phyloP scores from a whole-genome alignment of 176 grass and related monocot species.

The Musa acuminata region DNA sequence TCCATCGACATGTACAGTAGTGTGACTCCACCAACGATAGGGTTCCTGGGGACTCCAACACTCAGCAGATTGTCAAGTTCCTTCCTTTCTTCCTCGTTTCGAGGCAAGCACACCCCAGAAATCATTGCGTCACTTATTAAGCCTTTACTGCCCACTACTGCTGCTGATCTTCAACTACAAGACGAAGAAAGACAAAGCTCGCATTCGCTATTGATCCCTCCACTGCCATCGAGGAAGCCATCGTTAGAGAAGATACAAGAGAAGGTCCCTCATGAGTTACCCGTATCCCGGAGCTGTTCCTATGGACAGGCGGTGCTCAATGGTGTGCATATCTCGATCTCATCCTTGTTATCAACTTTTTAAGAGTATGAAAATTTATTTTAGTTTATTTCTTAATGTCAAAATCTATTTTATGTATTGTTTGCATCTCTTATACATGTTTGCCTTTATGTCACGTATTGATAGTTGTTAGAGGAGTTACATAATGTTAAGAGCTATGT shows the following conservation, averaged over 20 bases:
- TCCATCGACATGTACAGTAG: conserved; percentile 78
- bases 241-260: conserved; percentile 70
- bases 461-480: too few species aligned
- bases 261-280: conserved; percentile 9
- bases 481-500: too few species aligned
- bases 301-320: conserved; percentile 21
- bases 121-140: conserved; percentile 48
- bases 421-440: too few species aligned
- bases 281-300: neutral
- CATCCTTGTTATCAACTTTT: too few species aligned
- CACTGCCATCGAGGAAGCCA: conserved; percentile 42
- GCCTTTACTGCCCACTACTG: conserved; percentile 45
- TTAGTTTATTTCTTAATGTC: too few species aligned
- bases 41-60: conserved; percentile 64
- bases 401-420: too few species aligned
- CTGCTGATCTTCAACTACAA: conserved; percentile 34
- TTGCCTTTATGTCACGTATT: too few species aligned
- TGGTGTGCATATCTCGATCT: conserved; percentile 2
- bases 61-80: conserved; percentile 71
- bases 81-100: conserved; percentile 55
- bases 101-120: conserved; percentile 57
- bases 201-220: conserved; percentile 34
- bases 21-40: conserved; percentile 59
- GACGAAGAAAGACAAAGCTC: conserved; percentile 60
- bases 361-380: too few species aligned